Evolutionary conservation across 495 filamentous ascomycete species (phyloP), one percentile per base, ranked within the genome.

Genomic region (Rhypophila decipiens): DNA sequence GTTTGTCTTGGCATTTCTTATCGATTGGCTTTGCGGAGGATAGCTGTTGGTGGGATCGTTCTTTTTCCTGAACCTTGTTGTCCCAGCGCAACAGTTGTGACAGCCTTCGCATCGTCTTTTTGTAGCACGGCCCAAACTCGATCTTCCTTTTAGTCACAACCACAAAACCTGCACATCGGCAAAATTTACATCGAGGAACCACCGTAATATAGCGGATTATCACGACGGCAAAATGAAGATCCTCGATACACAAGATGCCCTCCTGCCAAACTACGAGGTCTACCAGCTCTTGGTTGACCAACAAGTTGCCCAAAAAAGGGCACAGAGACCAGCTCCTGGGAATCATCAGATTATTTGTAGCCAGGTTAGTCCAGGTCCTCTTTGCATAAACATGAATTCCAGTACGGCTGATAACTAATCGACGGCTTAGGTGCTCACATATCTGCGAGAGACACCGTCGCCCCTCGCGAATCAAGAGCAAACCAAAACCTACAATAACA

Each of bases 181-280:
- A n/a, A n/a, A n/a, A n/a, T n/a, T n/a, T n/a, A n/a, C n/a, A n/a
- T n/a, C n/a, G n/a, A n/a, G n/a, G n/a, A n/a, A n/a, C n/a, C n/a
- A n/a, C n/a, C n/a, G n/a, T n/a, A n/a, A n/a, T n/a, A n/a, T n/a
- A n/a, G n/a, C n/a, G n/a, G n/a, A n/a, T n/a, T n/a, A n/a, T n/a
- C n/a, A n/a, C n/a, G n/a, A n/a, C n/a, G n/a, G n/a, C 47, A 65
- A 44, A 19, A 76, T 76, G 72, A 76, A 74, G 59, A 65, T 76
- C 50, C 50, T 74, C 39, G 70, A 74, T 52, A 53, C 70, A 1
- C 71, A 76, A 44, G 65, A 60, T 12, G 70, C 67, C 11, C 58
- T 73, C 2, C 46, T 76, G 44, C 64, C 71, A 47, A 76, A 76
- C 51, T 66, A 67, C 50, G 72, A 76, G 54, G 70, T 73, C 39